Evolutionary conservation across 352 stramenopile genomes (phyloP).

Genomic region (Phytopythium boreale): DNA sequence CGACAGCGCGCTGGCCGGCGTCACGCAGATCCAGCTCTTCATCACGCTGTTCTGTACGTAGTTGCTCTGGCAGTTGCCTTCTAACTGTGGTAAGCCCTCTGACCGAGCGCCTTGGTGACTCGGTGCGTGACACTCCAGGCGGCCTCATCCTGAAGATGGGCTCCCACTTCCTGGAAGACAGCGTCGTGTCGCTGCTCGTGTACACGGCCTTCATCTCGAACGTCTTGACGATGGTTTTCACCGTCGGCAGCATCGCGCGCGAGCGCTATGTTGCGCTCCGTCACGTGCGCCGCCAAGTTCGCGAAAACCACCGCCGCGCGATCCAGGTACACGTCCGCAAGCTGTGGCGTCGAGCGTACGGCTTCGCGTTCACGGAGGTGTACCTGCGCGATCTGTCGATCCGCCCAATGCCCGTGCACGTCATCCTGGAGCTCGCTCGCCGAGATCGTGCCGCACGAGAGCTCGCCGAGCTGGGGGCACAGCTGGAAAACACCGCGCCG

Average conservation of each 20-base stretch:
- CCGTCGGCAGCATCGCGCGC: conserved; percentile 50
- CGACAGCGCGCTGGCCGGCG: conserved; percentile 55
- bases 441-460: conserved; percentile 32
- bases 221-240: conserved; percentile 44
- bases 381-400: conserved; percentile 46
- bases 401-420: conserved; percentile 47
- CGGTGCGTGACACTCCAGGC: conserved; percentile 23
- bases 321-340: conserved; percentile 41
- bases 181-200: conserved; percentile 46
- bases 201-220: conserved; percentile 53
- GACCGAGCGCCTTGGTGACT: neutral
- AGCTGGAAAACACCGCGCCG: conserved; percentile 34
- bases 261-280: conserved; percentile 33
- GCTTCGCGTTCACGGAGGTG: conserved; percentile 50
- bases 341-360: conserved; percentile 58
- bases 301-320: conserved; percentile 45
- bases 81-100: neutral
- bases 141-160: conserved; percentile 73
- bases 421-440: conserved; percentile 60
- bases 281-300: conserved; percentile 23
- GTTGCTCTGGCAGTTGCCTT: neutral
- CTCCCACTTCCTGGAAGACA: conserved; percentile 34
- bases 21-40: conserved; percentile 77
- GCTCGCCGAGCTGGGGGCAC: conserved; percentile 27
- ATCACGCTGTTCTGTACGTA: conserved; percentile 71